Evolutionary conservation across 2,329 filamentous ascomycete genomes (phyloP).

Genomic region (Penicillium decumbens): DNA sequence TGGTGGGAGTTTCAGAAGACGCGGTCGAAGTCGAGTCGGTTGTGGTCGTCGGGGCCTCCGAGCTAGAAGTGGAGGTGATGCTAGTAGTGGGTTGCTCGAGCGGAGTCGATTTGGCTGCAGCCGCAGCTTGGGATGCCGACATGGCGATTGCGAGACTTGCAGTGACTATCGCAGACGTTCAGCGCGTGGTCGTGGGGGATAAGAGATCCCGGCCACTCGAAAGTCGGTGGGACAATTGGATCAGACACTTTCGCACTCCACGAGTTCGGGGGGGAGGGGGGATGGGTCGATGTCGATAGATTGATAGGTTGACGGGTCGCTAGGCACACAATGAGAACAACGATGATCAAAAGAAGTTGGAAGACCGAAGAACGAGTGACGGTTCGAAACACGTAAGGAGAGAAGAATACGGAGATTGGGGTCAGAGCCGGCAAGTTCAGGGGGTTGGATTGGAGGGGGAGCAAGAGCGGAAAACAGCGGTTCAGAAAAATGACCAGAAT

Average conservation of each 20-base stretch:
- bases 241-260: background rate
- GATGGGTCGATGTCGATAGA: background rate
- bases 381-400: conserved; percentile 11
- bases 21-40: conserved; percentile 1
- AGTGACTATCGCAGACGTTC: background rate
- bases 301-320: background rate
- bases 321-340: background rate
- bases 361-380: conserved; percentile 13
- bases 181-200: background rate
- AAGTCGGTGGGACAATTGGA: background rate
- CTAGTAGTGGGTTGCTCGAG: background rate
- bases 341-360: conserved; percentile 1
- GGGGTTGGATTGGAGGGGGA: background rate
- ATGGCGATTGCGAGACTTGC: background rate
- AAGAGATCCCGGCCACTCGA: background rate
- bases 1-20: conserved; percentile 6
- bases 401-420: conserved; percentile 1
- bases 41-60: background rate
- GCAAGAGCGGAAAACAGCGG: background rate
- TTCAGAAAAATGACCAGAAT: conserved; percentile 4
- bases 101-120: conserved; percentile 1
- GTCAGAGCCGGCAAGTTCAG: conserved; percentile 12
- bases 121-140: background rate
- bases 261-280: background rate
- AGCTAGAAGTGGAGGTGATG: background rate